Conservation (phyloP, 116 monocot genomes). For the Trichopus zeylanicus region DNA sequence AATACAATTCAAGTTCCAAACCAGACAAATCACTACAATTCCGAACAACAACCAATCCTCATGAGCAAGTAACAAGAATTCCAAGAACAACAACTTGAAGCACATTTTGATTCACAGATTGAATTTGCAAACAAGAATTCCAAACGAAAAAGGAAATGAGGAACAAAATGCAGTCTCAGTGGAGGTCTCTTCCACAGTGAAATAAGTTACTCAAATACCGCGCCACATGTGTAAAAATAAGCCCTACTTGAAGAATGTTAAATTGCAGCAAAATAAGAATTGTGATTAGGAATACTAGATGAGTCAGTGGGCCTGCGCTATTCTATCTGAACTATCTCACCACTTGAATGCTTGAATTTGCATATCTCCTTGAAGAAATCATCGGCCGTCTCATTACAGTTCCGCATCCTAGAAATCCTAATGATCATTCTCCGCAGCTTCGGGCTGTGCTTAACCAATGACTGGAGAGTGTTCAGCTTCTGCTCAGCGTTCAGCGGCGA, state of each 20-base stretch:
- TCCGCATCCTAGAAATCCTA: slow-evolving; percentile 85
- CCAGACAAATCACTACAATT: too few relatives aligned
- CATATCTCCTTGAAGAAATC: slow-evolving; percentile 89
- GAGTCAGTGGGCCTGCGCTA: slow-evolving; percentile 18
- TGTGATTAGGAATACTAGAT: not conserved
- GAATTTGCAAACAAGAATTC: too few relatives aligned
- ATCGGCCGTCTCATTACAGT: slow-evolving; percentile 66
- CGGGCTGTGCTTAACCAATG: slow-evolving; percentile 42
- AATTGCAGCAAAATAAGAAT: not conserved
- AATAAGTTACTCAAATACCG: too few relatives aligned
- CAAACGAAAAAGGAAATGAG: too few relatives aligned
- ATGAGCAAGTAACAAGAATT: too few relatives aligned
- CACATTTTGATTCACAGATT: too few relatives aligned
- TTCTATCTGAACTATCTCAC: slow-evolving; percentile 55
- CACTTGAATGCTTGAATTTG: slow-evolving; percentile 52
- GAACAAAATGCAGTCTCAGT: too few relatives aligned
- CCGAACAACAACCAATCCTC: too few relatives aligned
- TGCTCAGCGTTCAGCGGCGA: slow-evolving; percentile 92
- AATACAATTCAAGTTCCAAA: too few relatives aligned
- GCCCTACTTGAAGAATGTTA: not conserved
- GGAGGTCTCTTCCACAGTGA: too few relatives aligned
- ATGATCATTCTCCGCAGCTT: slow-evolving; percentile 62
- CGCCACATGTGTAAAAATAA: too few relatives aligned
- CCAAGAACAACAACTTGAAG: too few relatives aligned
- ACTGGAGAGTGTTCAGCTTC: slow-evolving; percentile 74